Base-by-base conservation (phyloP, 1,139 yeast genomes). In the Protomyces inouyei region DNA sequence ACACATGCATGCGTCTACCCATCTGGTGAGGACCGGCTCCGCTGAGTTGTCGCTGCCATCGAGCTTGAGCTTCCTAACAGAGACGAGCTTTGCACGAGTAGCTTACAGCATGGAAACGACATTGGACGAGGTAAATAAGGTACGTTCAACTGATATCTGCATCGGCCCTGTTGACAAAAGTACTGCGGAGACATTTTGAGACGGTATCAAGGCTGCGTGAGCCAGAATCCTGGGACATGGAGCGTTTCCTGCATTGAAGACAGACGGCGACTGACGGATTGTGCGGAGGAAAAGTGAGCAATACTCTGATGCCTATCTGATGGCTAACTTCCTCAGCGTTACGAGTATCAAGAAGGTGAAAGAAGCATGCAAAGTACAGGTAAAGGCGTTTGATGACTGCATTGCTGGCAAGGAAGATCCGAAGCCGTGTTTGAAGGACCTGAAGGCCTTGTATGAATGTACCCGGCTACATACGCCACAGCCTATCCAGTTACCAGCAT, bases 341-440 rank as follows among this genome's bases (percentile, higher is more conserved):
- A 28, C 63, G 8, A 59, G 63, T 18, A 59, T 59, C 57, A 59
- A 59, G 36, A 40, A 52, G 18, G 63, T 59, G 46, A 59, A 59
- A 52, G 57, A 36, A 35, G 57, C 53, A 10, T 59, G 63, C 53
- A 52, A 43, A 43, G 63, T 38, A 9, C 36, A 52, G 25, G 23
- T 59, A 40, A 38, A 52, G 45, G 45, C 53, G 18, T 59, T 52
- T 28, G 63, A 59, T 21, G 63, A 59, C 38, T 57, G 57, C 21
- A 54, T 36, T 21, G 40, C 16, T 23, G 40, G 32, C 45, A 52
- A 16, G 43, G 56, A 36, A 35, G 52, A 54, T 51, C 63, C 63
- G 3, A 52, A 53, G 46, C 57, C 63, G 8, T 59, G 63, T 28
- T 23, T 59, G 45, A 51, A 48, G 18, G 21, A 40, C 28, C 45